Percentiles rank a stretch among this genome's conserved stretches.
phyloP scores from a whole-genome alignment of 768 basidiomycete genomes.

The Boletus insuetus region DNA sequence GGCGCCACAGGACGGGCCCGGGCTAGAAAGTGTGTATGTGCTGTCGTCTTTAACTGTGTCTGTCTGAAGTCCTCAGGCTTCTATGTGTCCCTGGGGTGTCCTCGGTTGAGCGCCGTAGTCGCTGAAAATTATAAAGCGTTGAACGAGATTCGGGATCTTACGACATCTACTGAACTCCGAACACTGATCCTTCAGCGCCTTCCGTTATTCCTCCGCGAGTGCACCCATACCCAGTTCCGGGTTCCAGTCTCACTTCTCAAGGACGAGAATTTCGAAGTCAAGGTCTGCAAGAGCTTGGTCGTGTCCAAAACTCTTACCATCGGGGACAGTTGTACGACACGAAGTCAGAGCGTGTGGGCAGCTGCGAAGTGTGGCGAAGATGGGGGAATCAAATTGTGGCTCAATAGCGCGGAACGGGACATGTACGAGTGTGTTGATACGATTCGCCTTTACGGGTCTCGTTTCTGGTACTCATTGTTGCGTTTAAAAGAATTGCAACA shows the following conservation, averaged over 20 bases:
- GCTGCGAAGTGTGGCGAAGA: constrained; percentile 50
- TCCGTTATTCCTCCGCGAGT: constrained; percentile 62
- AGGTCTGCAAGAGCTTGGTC: constrained; percentile 53
- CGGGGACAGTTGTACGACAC: constrained; percentile 44
- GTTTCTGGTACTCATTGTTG: neutral
- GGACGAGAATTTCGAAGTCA: constrained; percentile 64
- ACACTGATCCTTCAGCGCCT: constrained; percentile 73
- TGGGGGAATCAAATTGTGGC: constrained; percentile 63
- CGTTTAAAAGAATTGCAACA: constrained; percentile 61
- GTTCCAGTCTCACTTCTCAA: constrained; percentile 57
- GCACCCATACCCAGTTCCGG: constrained; percentile 52
- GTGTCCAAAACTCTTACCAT: constrained; percentile 58
- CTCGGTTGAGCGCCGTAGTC: constrained; percentile 26
- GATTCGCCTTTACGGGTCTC: neutral
- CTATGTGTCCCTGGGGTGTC: constrained; percentile 71
- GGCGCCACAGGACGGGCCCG: constrained; percentile 69
- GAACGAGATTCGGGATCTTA: constrained; percentile 45
- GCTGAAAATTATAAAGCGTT: constrained; percentile 67
- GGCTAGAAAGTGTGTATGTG: constrained; percentile 66
- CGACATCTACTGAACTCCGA: constrained; percentile 47
- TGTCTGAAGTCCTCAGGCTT: constrained; percentile 44
- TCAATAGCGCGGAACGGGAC: constrained; percentile 71
- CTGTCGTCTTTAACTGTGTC: neutral
- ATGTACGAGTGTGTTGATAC: constrained; percentile 77
- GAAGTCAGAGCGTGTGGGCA: constrained; percentile 66